Evolutionary conservation across 441 rosid genomes (phyloP).

Genomic region (Jatropha multifida): DNA sequence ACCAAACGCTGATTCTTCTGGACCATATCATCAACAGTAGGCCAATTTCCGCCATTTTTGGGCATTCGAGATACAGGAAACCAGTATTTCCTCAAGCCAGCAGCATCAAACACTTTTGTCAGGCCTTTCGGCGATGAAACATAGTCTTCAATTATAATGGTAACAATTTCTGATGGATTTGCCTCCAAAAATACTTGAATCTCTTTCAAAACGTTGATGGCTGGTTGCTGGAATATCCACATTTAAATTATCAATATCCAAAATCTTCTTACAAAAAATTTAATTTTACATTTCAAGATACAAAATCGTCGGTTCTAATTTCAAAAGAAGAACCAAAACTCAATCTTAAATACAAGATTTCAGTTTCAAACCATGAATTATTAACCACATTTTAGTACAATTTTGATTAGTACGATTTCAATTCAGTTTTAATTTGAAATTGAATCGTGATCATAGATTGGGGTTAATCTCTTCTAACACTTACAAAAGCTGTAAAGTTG

Average conservation of each 20-base stretch:
- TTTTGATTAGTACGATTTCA: no score
- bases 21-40: conserved; percentile 79
- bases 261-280: not conserved
- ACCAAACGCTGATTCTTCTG: conserved; percentile 75
- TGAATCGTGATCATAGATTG: not conserved
- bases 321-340: no score
- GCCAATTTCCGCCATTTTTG: conserved; percentile 79
- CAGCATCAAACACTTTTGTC: conserved; percentile 69
- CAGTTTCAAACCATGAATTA: no score
- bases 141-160: conserved; percentile 85
- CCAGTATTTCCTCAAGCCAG: conserved; percentile 71
- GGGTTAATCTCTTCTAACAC: conserved; percentile 18
- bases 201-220: conserved; percentile 72
- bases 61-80: conserved; percentile 85
- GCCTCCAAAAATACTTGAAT: conserved; percentile 62
- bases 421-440: no score
- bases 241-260: not conserved
- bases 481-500: conserved; percentile 83
- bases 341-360: no score
- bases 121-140: conserved; percentile 70
- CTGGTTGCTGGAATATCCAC: conserved; percentile 67
- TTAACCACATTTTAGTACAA: no score
- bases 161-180: conserved; percentile 76
- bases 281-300: not conserved
- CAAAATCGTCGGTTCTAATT: no score